Base-by-base conservation (phyloP, 1,139 yeast genomes). In the Pichia sp. region DNA sequence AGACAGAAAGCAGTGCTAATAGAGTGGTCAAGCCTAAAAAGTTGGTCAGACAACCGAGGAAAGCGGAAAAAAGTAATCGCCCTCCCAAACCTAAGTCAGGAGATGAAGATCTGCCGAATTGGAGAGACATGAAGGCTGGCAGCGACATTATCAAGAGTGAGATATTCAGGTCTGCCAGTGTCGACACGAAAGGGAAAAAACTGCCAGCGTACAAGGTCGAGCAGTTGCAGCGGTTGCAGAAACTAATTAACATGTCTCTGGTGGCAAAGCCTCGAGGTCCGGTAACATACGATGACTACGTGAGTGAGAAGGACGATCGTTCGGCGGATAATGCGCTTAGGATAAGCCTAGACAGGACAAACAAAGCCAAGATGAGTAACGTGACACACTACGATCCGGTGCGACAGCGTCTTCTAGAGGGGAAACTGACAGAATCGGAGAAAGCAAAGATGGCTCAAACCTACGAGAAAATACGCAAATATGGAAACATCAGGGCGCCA, bases 231-330 rank as follows among this genome's bases (percentile, higher is more conserved):
- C 51, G 56, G 12, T 47, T 56, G 17, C 52, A 54, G 17, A 42
- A 49, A 4, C 51, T 63, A 38, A 47, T 58, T 12, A 53, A 56
- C 5, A 55, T 60, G 56, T 58, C 66, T 2, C 53, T 55, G 31
- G 55, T 52, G 20, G 58, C 62, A 1, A 60, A 53, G 45, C 66
- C 66, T 9, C 46, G 58, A 24, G 59, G 60, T 1, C 51, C 55
- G 3, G 46, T 53, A 4, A 49, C 52, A 6, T 31, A 24, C 12
- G 14, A 20, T 24, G 55, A 49, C 34, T 40, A 29, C 31, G n/a
- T 12, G n/a, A n/a, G 34, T 9, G 17, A 16, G 24, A 12, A 17
- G 10, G 7, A 14, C 9, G 8, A 27, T 38, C 17, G n/a, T 4
- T 8, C 16, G 14, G 20, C 30, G 17, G 51, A 29, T 8, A 40